Percentiles rank a stretch among this genome's conserved stretches.
phyloP scores from a whole-genome alignment of 2,329 filamentous ascomycete genomes.

The Amphichorda felina region DNA sequence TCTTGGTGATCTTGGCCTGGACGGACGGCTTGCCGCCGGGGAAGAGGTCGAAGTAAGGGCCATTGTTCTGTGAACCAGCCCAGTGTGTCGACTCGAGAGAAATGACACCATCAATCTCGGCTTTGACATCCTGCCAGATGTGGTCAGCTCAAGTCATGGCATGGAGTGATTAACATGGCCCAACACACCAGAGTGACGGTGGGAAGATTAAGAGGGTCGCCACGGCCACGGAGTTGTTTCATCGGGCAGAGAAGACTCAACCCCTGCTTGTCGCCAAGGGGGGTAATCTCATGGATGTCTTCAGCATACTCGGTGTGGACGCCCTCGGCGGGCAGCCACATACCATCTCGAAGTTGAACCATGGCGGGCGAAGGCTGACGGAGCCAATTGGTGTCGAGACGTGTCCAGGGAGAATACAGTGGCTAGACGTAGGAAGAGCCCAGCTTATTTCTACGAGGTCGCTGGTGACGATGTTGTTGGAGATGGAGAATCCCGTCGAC shows the following conservation, averaged over 20 bases:
- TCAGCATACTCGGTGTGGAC: slow-evolving; percentile 54
- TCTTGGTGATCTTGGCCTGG: slow-evolving; percentile 14
- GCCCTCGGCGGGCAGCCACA: slow-evolving; percentile 54
- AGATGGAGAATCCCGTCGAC: too few species aligned
- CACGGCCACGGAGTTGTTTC: slow-evolving; percentile 36
- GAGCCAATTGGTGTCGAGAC: too few species aligned
- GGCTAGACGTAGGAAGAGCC: too few species aligned
- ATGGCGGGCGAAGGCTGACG: slow-evolving; percentile 8
- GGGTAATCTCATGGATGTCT: slow-evolving; percentile 40
- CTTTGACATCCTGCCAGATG: slow-evolving; percentile 14
- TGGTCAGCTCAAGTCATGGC: too few species aligned
- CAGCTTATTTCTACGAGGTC: too few species aligned
- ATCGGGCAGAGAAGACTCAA: slow-evolving; percentile 44
- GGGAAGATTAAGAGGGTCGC: slow-evolving; percentile 42
- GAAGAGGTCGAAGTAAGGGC: slow-evolving; percentile 26
- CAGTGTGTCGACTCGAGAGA: slow-evolving; percentile 27
- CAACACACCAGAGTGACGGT: slow-evolving; percentile 29
- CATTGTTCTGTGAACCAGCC: slow-evolving; percentile 21
- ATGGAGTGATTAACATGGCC: too few species aligned
- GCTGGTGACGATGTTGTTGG: too few species aligned
- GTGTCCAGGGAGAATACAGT: too few species aligned
- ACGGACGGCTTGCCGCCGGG: slow-evolving; percentile 18
- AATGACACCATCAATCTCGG: slow-evolving; percentile 25
- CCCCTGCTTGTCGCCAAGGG: slow-evolving; percentile 31
- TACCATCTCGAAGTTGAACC: slow-evolving; percentile 22